Conservation (phyloP, 176 grass and related monocot genomes). For the Triticum aestivum region IWGSC_CS_RefSeq_v2.1 NC_057801.1:757282216-757282715, state of each 20-base stretch:
- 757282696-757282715: too few species aligned
- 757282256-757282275: neutral
- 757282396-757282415: neutral
- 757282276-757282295: neutral
- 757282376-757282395: neutral
- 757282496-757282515: neutral
- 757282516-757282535: neutral
- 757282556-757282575: neutral
- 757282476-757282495: neutral
- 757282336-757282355: neutral
- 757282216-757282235: neutral
- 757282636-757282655: neutral
- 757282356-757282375: constrained; percentile 9
- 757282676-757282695: too few species aligned
- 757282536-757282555: neutral
- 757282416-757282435: neutral
- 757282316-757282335: neutral
- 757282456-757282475: constrained; percentile 24
- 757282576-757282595: neutral
- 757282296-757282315: too few species aligned
- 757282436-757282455: constrained; percentile 15
- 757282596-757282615: neutral
- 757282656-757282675: neutral
- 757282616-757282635: neutral
- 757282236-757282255: neutral